Evolutionary conservation across 1,139 yeast genomes (phyloP).

Genomic region (Dujonia santamariae): DNA sequence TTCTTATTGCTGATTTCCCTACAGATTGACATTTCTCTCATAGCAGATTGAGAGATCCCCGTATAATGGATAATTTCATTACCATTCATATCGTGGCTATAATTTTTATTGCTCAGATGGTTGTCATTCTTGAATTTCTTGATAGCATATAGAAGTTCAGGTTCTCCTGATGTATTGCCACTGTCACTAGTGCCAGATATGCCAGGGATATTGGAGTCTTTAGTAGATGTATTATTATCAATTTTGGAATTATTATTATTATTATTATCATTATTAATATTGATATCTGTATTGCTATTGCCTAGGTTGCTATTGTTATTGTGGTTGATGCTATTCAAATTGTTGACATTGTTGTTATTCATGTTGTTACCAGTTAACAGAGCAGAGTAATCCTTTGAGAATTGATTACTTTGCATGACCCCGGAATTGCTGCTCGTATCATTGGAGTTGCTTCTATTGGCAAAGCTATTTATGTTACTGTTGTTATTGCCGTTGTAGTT

Average conservation of each 20-base stretch:
- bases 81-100: slow-evolving; percentile 51
- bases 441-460: too few relatives aligned
- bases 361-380: neutral
- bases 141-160: slow-evolving; percentile 65
- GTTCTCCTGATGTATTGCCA: too few relatives aligned
- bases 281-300: neutral
- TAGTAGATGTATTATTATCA: too few relatives aligned
- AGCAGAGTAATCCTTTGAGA: too few relatives aligned
- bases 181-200: too few relatives aligned
- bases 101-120: slow-evolving; percentile 44
- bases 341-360: slow-evolving; percentile 2
- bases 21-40: slow-evolving; percentile 93
- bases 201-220: too few relatives aligned
- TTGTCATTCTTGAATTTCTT: slow-evolving; percentile 94
- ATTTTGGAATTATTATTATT: too few relatives aligned
- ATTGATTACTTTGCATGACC: too few relatives aligned
- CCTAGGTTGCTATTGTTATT: slow-evolving; percentile 1
- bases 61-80: slow-evolving; percentile 83
- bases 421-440: too few relatives aligned
- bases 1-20: slow-evolving; percentile 81
- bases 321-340: slow-evolving; percentile 2
- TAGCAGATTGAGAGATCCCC: slow-evolving; percentile 94
- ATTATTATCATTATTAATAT: neutral
- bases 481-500: slow-evolving; percentile 3
- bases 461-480: neutral